phyloP scores from a whole-genome alignment of 257 asterid genomes.

The Gentiana dahurica region DNA sequence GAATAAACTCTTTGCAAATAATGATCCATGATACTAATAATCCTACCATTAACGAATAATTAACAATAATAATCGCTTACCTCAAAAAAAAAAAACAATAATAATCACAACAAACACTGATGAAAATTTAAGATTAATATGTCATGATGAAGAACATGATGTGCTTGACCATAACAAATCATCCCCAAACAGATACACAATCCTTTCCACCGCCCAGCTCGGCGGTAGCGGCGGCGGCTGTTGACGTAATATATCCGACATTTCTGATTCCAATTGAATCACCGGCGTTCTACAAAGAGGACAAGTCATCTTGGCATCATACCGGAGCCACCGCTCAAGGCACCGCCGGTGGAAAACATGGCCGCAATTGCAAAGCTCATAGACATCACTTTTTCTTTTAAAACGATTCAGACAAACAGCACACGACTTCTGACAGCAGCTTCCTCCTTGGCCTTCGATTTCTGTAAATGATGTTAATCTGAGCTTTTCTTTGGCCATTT shows the following conservation, averaged over 20 bases:
- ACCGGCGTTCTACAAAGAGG: constrained; percentile 61
- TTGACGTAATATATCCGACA: constrained; percentile 10
- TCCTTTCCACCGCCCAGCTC: constrained; percentile 76
- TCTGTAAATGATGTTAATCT: constrained; percentile 35
- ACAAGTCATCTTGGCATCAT: constrained; percentile 35
- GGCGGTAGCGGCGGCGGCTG: constrained; percentile 14
- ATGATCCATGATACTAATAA: too few relatives aligned
- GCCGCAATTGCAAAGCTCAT: constrained; percentile 54
- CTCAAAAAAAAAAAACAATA: too few relatives aligned
- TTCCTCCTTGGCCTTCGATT: constrained; percentile 14
- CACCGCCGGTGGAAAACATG: constrained; percentile 67
- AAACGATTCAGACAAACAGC: constrained; percentile 49
- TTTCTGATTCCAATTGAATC: constrained; percentile 14
- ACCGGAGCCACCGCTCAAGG: constrained; percentile 51
- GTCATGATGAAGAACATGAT: neutral
- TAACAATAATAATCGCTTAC: too few relatives aligned
- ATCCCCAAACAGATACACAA: constrained; percentile 73
- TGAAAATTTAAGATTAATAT: neutral
- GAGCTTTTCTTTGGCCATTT: constrained; percentile 25
- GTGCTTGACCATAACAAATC: constrained; percentile 35
- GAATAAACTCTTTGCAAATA: too few relatives aligned
- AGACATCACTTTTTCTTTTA: constrained; percentile 42
- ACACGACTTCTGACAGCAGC: constrained; percentile 28
- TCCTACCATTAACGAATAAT: too few relatives aligned
- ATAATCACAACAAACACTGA: neutral